Base-by-base conservation (phyloP, 495 filamentous ascomycete genomes). In the Sporormia fimetaria region DNA sequence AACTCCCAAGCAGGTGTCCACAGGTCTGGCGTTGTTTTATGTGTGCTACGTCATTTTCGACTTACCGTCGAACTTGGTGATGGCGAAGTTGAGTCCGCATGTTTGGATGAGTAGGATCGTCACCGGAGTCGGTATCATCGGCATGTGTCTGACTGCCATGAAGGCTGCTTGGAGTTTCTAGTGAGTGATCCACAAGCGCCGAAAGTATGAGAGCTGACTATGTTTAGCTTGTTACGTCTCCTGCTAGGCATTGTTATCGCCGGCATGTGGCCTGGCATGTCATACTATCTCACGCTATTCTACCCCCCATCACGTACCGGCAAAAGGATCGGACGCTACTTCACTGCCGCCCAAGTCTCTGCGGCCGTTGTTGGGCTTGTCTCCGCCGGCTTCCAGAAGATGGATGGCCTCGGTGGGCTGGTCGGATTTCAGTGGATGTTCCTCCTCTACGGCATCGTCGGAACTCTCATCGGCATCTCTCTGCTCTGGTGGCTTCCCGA, bases 381-480 rank as follows among this genome's bases (percentile, higher is more conserved):
- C 14, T 90, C 85, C 9, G 85, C 86, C 0, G 87, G 87, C 0
- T 93, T 94, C 57, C 84, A 92, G 57, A 63, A 90, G 51, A 88
- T 94, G 80, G 83, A 94, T 54, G 83, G 83, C 6, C 53, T 64
- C 1, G 67, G 70, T 10, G 86, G 87, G 7, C 67, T 87, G 4
- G 80, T 83, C 3, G 87, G 87, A 10, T 94, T 86, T 57, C 79
- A 83, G 46, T 94, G 87, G 87, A 93, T 94, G 87, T 93, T 94
- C 57, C 71, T 94, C 16, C 61, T 94, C 24, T 94, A 86, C 44
- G 87, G 87, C 6, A 61, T 94, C 6, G 67, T 85, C 33, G 80
- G 73, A 3, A 67, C 86, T 9, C 51, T 78, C 10, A 67, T 85
- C 9, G 84, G 85, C 10, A 62, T 90, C 44, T 54, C 59, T 20